Evolutionary conservation across 2,329 filamentous ascomycete species (phyloP).

Genomic region (Pezicula neosporulosa): DNA sequence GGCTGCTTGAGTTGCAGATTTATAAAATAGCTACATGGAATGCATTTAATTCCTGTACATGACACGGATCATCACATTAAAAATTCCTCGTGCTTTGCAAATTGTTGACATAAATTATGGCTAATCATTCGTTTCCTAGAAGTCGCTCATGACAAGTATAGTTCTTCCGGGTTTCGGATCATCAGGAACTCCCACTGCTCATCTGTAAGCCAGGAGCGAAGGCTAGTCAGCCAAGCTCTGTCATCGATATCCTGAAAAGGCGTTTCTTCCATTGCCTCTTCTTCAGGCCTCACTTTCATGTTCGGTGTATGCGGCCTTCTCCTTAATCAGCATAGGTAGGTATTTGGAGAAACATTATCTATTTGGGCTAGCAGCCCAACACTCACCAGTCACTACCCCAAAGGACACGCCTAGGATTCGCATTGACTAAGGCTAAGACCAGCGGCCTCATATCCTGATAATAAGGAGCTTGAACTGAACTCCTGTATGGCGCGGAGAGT

Average conservation of each 20-base stretch:
- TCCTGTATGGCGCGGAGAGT: slow-evolving; percentile 34
- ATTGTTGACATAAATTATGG: too few relatives aligned
- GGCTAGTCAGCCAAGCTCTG: slow-evolving; percentile 4
- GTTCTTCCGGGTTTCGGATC: slow-evolving; percentile 16
- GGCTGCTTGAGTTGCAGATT: too few relatives aligned
- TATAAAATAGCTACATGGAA: too few relatives aligned
- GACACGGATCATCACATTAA: too few relatives aligned
- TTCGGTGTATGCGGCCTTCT: slow-evolving; percentile 4
- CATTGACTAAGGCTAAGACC: slow-evolving; percentile 28
- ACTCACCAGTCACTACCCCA: slow-evolving; percentile 36
- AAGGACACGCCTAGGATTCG: slow-evolving; percentile 29
- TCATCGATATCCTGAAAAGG: slow-evolving; percentile 7
- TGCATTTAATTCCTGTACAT: too few relatives aligned
- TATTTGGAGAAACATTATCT: not conserved
- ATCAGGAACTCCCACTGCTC: slow-evolving; percentile 23
- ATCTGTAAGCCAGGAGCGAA: slow-evolving; percentile 6
- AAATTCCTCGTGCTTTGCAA: too few relatives aligned
- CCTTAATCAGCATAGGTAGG: not conserved
- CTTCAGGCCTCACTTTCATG: not conserved
- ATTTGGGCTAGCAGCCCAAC: not conserved
- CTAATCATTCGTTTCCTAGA: too few relatives aligned
- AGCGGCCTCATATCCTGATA: slow-evolving; percentile 30
- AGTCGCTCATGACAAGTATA: slow-evolving; percentile 6
- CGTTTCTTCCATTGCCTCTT: slow-evolving; percentile 3
- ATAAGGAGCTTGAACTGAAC: slow-evolving; percentile 25